Conservation (phyloP, 1,139 yeast genomes). For the Eremothecium sinecaudum region DNA sequence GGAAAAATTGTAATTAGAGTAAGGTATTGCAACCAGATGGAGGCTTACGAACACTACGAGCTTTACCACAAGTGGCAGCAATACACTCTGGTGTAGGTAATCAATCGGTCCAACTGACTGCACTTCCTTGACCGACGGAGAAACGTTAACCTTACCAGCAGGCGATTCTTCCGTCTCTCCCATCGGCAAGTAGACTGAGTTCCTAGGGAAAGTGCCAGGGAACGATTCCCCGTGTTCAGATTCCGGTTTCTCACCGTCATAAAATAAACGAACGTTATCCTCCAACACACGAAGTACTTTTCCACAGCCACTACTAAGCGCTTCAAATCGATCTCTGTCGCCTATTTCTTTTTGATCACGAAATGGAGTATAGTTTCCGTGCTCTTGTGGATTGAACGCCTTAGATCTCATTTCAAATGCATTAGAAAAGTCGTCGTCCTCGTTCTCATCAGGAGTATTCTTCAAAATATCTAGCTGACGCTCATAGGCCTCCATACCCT, state of each 20-base stretch:
- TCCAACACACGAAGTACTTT: conserved; percentile 1
- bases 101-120: conserved; percentile 2
- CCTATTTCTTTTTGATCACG: background rate
- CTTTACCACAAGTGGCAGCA: conserved; percentile 3
- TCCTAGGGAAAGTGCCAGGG: conserved; percentile 2
- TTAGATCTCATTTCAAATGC: background rate
- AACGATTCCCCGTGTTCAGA: background rate
- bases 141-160: background rate
- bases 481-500: conserved; percentile 2
- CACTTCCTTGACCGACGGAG: no score
- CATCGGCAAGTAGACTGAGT: conserved; percentile 3
- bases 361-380: background rate
- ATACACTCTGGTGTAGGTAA: background rate
- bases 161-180: background rate
- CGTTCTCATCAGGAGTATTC: conserved; percentile 1
- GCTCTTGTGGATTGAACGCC: conserved; percentile 1
- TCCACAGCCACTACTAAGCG: conserved; percentile 1
- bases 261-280: background rate
- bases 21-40: conserved; percentile 6
- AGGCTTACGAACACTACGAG: background rate
- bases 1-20: conserved; percentile 3
- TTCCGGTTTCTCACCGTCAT: conserved; percentile 1
- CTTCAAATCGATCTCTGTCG: background rate
- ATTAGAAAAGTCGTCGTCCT: background rate
- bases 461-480: conserved; percentile 4